Evolutionary conservation across 805 yeast species (phyloP).

Genomic region (Barnettozyma sucrosica): DNA sequence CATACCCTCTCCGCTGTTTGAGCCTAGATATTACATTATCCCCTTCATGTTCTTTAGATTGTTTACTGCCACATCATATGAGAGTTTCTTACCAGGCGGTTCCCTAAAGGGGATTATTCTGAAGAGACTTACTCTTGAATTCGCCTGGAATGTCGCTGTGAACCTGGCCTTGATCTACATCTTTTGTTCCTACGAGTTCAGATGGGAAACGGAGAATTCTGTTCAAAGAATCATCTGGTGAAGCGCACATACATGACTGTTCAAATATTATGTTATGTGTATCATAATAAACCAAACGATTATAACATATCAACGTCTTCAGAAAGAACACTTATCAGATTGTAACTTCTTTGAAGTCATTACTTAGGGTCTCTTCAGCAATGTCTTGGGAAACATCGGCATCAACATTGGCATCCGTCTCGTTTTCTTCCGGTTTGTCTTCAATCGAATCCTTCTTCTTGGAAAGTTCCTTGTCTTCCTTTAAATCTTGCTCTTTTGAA

Average conservation of each 20-base stretch:
- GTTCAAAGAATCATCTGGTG: conserved; percentile 88
- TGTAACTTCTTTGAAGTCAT: conserved; percentile 22
- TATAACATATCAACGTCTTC: not conserved
- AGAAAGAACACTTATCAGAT: conserved; percentile 8
- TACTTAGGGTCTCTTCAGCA: conserved; percentile 7
- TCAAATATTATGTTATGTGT: not conserved
- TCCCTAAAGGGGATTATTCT: conserved; percentile 19
- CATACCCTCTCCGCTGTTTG: conserved; percentile 87
- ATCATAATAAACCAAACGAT: not conserved
- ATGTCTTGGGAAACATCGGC: conserved; percentile 9
- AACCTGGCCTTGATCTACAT: conserved; percentile 47
- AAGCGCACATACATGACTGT: conserved; percentile 6
- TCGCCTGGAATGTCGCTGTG: conserved; percentile 53
- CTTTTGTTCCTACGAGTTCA: conserved; percentile 57
- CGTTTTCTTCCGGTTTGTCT: not conserved
- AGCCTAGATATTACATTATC: conserved; percentile 85
- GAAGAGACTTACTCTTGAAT: conserved; percentile 45
- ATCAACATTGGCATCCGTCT: not conserved
- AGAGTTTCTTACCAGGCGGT: conserved; percentile 23
- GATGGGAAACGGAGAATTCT: conserved; percentile 57
- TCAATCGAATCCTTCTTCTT: conserved; percentile 1
- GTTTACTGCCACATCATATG: conserved; percentile 38
- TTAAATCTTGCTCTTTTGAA: conserved; percentile 5
- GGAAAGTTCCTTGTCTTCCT: not conserved
- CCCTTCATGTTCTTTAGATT: conserved; percentile 77